Evolutionary conservation across 805 yeast species (phyloP), one percentile per base, ranked within the genome.

Genomic region (Scheffersomyces ergatensis): DNA sequence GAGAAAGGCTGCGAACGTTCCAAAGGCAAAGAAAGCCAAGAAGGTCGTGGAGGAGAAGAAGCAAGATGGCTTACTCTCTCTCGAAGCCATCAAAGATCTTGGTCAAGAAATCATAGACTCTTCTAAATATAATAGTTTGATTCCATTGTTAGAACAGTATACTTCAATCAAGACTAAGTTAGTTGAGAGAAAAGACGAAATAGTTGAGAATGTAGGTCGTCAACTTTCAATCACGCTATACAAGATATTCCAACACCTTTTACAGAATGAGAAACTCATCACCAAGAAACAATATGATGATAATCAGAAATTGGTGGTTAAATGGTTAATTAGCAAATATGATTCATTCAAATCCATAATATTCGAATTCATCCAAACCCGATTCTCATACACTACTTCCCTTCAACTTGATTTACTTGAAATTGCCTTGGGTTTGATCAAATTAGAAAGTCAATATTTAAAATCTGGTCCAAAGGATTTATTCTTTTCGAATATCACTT

Each of bases 261-360:
- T 77, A 29, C 60, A 68, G 34, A 59, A 68, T 3, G 74, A 73
- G 0, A 54, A 60, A 15, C 54, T 83, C 31, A 60, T 57, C 46
- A 51, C 51, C 19, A 58, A 61, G 12, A 62, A 58, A 33, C 53
- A 53, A 3, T 46, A 58, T 5, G 72, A 72, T 33, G 80, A 74
- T 26, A 74, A 77, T 40, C 71, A 72, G 45, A 60, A 64, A 14
- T 50, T 72, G 7, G 74, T 82, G n/a, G 74, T 74, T 25, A 69
- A 72, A 48, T 86, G 95, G 92, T 58, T 87, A 29, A 67, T 69
- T 40, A 72, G 76, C 36, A 72, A 76, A 40, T 85, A 85, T 62
- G 73, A 73, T 29, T 60, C 65, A 17, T 85, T 67, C 63, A 80
- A 82, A 51, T 50, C 50, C 3, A 55, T 62, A 24, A 44, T 85